Conservation (phyloP, 495 filamentous ascomycete genomes). For the Pseudevernia furfuracea region DNA sequence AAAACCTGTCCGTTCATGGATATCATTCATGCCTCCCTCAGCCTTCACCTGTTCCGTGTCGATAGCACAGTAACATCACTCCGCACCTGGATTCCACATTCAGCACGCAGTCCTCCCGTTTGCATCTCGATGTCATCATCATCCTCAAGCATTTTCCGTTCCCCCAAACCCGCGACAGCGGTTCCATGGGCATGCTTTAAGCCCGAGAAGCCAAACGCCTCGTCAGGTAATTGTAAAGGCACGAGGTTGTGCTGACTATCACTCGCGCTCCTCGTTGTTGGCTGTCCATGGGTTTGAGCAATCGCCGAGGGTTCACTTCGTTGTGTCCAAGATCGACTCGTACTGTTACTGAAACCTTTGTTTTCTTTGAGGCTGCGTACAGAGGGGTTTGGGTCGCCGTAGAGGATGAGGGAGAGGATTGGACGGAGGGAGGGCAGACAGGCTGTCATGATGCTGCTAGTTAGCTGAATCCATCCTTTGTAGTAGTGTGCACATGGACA, state of each 20-base stretch:
- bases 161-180: neutral
- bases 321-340: neutral
- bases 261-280: neutral
- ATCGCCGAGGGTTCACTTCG: neutral
- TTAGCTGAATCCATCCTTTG: neutral
- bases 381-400: neutral
- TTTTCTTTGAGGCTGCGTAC: neutral
- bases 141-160: neutral
- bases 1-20: too few relatives aligned
- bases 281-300: neutral
- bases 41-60: neutral
- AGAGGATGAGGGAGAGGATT: conserved; percentile 4
- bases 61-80: neutral
- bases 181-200: neutral
- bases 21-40: neutral
- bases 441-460: conserved; percentile 2
- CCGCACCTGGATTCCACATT: neutral
- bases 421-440: conserved; percentile 15
- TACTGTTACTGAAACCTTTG: neutral
- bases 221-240: neutral
- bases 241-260: neutral
- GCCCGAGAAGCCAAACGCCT: neutral
- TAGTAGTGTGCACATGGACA: neutral
- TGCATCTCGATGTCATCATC: neutral
- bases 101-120: neutral